phyloP scores from a whole-genome alignment of 2,329 filamentous ascomycete genomes.

The Bipolaris cookei region DNA sequence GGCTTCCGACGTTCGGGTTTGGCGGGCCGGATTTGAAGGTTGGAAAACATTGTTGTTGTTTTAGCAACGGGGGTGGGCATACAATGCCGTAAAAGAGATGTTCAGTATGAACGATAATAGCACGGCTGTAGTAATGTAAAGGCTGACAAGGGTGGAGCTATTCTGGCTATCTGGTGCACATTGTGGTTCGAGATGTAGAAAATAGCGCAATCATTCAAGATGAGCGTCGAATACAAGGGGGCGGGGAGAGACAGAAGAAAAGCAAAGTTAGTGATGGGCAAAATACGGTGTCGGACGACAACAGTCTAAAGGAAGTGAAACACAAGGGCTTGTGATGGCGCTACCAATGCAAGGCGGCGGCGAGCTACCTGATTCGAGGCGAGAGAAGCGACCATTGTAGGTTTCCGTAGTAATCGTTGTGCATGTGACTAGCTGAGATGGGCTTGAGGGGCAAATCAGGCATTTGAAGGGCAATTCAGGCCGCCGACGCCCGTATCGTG shows the following conservation, averaged over 20 bases:
- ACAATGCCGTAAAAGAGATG: background rate
- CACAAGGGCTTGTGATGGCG: slow-evolving; percentile 18
- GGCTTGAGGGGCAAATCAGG: background rate
- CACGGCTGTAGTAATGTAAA: background rate
- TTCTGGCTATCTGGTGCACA: background rate
- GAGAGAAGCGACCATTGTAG: slow-evolving; percentile 8
- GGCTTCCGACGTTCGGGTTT: slow-evolving; percentile 30
- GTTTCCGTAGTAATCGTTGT: background rate
- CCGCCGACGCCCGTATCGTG: slow-evolving; percentile 12
- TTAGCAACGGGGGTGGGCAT: background rate
- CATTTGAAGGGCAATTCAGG: slow-evolving; percentile 2
- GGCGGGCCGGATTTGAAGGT: slow-evolving; percentile 28
- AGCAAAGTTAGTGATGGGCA: slow-evolving; percentile 1
- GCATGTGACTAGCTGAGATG: slow-evolving; percentile 1
- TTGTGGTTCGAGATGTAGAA: background rate
- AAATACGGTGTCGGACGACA: slow-evolving; percentile 9
- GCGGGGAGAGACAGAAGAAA: background rate
- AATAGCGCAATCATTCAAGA: background rate
- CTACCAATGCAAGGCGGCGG: slow-evolving; percentile 22
- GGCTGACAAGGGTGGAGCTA: background rate
- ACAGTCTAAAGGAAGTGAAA: slow-evolving; percentile 18
- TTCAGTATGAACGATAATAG: background rate
- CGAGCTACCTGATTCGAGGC: slow-evolving; percentile 12
- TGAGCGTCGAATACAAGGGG: background rate
- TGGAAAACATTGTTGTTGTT: slow-evolving; percentile 21